Evolutionary conservation across 2,329 filamentous ascomycete genomes (phyloP), one percentile per base, ranked within the genome.

Genomic region (Knufia petricola): DNA sequence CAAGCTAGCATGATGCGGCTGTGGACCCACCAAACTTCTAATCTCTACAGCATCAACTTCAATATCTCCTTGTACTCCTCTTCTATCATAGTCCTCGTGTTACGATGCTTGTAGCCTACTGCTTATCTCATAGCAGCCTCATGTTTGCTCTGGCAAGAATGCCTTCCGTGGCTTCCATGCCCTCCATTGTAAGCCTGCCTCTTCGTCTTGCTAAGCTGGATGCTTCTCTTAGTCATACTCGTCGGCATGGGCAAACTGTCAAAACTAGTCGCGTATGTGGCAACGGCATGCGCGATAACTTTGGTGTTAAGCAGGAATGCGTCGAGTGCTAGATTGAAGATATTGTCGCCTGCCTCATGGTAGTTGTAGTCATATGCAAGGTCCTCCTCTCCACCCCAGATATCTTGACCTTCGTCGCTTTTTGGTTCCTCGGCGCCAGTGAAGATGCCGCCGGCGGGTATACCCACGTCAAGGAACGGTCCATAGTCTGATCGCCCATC

Each of bases 401-500:
- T 66, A 34, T 67, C 69, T 1, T 66, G 76, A 61, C 89, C 82
- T 28, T 79, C 73, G 43, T 73, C 66, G 0, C 83, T 87, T 76
- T 88, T 89, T 66, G 85, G 64, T 10, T 77, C 82, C 64, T 89
- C 85, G 1, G 85, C 85, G 32, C 85, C 85, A 1, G 85, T 87
- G 48, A 84, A 84, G 52, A 89, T 78, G 24, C 85, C 85, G 20
- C 85, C 84, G 1, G 78, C 78, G 0, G 85, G 82, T 36, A 89
- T 87, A 2, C 82, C 82, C 49, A 77, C 74, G 30, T 78, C 73
- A 59, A 88, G 82, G 69, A 90, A 89, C 1, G 79, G 82, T 44
- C 81, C 83, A 58, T 90, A 90, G 65, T 92, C 86, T 54, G 81
- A 86, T 50, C 85, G 80, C 4, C 85, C 85, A 58, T 87, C 82